Base-by-base conservation (phyloP, 1,284 basidiomycete genomes). In the Cystobasidium slooffiae region DNA sequence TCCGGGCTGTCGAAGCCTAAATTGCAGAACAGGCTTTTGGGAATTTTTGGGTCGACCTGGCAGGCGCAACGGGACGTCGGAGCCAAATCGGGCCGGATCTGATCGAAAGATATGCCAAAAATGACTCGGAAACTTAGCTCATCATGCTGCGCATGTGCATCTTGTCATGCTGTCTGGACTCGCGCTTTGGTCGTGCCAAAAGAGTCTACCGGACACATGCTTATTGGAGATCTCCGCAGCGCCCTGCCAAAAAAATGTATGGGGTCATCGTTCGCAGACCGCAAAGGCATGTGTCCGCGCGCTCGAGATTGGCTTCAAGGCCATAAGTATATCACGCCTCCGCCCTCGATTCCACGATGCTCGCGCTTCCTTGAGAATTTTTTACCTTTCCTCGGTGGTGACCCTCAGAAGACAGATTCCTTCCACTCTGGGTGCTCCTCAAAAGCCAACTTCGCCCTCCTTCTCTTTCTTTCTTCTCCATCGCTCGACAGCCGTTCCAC, bases 381-480 rank as follows among this genome's bases (percentile, higher is more conserved):
- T 53, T 56, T 24, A 18, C 24, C 6, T 31, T 37, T 56, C 18
- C 22, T 56, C 53, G 53, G 10, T 10, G 6, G 9, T 12, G 53
- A 37, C 24, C 53, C 53, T 44, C 59, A 43, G 41, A 51, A 51
- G 24, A 2, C 44, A 37, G 41, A 16, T 22, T 18, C 44, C 59
- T 46, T 61, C 59, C 59, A 44, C 20, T 61, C 20, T 37, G 20
- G 59, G 59, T 61, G 39, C 59, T 46, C 39, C 59, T 61, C 53
- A 31, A 31, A 56, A 56, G 31, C 12, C 53, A 12, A 5, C 24
- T 56, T 56, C 20, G 24, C 22, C 12, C 59, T 37, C 6, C 59
- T 44, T 7, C 39, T 61, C 59, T 37, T 37, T 44, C 59, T 24
- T n/a, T 61, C 59, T 43, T 61, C 59, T 46, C 22, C 24, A 10